phyloP scores from a whole-genome alignment of 139 green algal genomes.

The Tetratostichococcus sp. region DNA sequence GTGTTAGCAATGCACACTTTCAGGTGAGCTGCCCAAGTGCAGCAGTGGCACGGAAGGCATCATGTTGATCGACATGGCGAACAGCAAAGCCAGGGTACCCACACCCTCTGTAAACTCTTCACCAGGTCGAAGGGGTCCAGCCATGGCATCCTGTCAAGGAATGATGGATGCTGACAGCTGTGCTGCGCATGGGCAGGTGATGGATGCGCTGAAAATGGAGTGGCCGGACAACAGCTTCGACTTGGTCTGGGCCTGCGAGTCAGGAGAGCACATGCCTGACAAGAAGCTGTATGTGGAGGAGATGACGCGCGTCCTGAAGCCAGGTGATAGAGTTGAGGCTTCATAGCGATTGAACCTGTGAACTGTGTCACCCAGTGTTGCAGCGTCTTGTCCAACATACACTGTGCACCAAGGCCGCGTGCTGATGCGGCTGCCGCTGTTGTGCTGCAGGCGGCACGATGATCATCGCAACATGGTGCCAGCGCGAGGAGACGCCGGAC shows the following conservation, averaged over 20 bases:
- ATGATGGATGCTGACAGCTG: too few species aligned
- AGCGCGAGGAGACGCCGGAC: slow-evolving; percentile 69
- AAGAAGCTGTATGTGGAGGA: slow-evolving; percentile 92
- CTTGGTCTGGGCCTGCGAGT: slow-evolving; percentile 97
- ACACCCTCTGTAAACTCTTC: too few species aligned
- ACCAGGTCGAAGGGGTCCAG: too few species aligned
- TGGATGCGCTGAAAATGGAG: slow-evolving; percentile 90
- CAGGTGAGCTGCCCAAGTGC: slow-evolving; percentile 13
- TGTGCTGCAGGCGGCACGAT: slow-evolving; percentile 59
- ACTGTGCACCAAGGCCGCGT: too few species aligned
- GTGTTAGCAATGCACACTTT: slow-evolving; percentile 72
- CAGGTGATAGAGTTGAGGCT: too few species aligned
- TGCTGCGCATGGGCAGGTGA: slow-evolving; percentile 58
- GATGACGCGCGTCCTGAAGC: slow-evolving; percentile 89
- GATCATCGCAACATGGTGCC: slow-evolving; percentile 90
- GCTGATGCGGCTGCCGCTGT: too few species aligned
- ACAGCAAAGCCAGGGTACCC: too few species aligned
- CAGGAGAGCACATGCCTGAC: slow-evolving; percentile 98
- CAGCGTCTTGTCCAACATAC: too few species aligned
- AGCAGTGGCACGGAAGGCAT: too few species aligned
- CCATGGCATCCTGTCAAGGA: too few species aligned
- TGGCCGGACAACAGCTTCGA: slow-evolving; percentile 88
- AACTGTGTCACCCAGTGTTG: too few species aligned
- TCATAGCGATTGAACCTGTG: too few species aligned
- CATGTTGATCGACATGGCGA: not conserved